Conservation (phyloP, 2,329 filamentous ascomycete genomes). For the Leptographium wingfieldii region DNA sequence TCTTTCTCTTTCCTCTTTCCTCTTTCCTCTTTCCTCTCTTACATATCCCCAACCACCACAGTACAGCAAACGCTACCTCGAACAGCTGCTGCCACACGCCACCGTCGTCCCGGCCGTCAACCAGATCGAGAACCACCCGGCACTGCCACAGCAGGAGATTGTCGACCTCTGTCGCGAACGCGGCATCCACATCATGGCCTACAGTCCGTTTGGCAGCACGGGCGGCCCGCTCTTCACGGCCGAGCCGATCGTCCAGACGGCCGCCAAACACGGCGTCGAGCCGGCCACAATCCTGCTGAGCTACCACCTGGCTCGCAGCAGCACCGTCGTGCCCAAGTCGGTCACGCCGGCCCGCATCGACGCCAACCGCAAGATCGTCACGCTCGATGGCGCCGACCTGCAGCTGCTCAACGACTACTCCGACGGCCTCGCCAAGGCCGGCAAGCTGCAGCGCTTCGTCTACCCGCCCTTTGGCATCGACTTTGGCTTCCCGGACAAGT, state of each 20-base stretch:
- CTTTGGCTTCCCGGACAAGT: slow-evolving; percentile 63
- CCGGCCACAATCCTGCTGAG: slow-evolving; percentile 55
- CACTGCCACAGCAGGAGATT: slow-evolving; percentile 59
- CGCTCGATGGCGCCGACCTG: slow-evolving; percentile 51
- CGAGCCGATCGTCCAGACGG: slow-evolving; percentile 48
- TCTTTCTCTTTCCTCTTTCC: background rate
- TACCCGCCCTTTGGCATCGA: slow-evolving; percentile 57
- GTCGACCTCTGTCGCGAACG: slow-evolving; percentile 55
- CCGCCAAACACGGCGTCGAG: slow-evolving; percentile 48
- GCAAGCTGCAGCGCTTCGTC: slow-evolving; percentile 48
- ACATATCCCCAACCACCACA: slow-evolving; percentile 11
- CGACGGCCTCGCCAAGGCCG: slow-evolving; percentile 32
- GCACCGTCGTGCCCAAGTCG: slow-evolving; percentile 62
- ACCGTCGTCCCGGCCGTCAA: slow-evolving; percentile 52
- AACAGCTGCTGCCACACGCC: slow-evolving; percentile 37
- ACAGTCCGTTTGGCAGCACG: slow-evolving; percentile 53
- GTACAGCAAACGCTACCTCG: slow-evolving; percentile 44
- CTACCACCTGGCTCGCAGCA: slow-evolving; percentile 57
- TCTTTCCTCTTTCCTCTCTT: background rate
- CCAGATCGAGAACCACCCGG: slow-evolving; percentile 64
- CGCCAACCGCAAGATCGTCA: slow-evolving; percentile 54
- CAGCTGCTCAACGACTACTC: slow-evolving; percentile 43
- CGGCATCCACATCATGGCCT: slow-evolving; percentile 60
- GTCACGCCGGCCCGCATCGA: slow-evolving; percentile 56
- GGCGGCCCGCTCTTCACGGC: slow-evolving; percentile 52